Percentiles rank a stretch among this genome's conserved stretches.
phyloP scores from a whole-genome alignment of 1,284 basidiomycete species.

The Hypsizygus ulmarius region DNA sequence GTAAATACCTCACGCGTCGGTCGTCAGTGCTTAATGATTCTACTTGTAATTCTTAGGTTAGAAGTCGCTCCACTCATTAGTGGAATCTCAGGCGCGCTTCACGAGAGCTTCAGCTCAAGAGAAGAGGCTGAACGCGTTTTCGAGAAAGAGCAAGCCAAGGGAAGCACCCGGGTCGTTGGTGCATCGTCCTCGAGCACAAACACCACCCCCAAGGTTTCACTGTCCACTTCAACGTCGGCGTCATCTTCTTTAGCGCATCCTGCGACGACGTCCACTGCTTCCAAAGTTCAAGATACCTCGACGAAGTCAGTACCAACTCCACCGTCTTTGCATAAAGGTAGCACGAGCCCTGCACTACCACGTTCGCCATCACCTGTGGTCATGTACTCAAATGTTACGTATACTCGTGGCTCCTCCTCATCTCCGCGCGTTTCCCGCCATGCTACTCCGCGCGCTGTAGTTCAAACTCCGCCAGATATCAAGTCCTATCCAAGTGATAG shows the following conservation, averaged over 20 bases:
- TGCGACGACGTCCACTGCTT: not conserved
- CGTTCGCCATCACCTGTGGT: conserved; percentile 6
- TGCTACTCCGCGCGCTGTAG: conserved; percentile 16
- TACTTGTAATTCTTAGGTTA: conserved; percentile 34
- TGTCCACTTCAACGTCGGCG: not conserved
- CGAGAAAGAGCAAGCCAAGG: conserved; percentile 28
- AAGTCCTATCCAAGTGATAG: conserved; percentile 26
- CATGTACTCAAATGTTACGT: conserved; percentile 13
- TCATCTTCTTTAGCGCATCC: conserved; percentile 3
- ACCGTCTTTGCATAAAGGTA: conserved; percentile 9
- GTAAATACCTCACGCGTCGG: conserved; percentile 30
- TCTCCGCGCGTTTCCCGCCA: conserved; percentile 7
- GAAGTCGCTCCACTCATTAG: conserved; percentile 40
- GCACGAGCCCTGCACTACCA: not conserved
- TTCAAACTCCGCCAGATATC: conserved; percentile 31
- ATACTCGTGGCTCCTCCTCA: conserved; percentile 19
- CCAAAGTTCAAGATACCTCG: not conserved
- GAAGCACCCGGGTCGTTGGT: conserved; percentile 27
- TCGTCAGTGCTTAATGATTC: conserved; percentile 10
- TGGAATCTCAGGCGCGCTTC: conserved; percentile 39
- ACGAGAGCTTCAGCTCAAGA: conserved; percentile 40
- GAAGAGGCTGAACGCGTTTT: conserved; percentile 44
- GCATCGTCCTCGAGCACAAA: conserved; percentile 5
- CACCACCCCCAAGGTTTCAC: too few relatives aligned
- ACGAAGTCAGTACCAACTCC: conserved; percentile 1